These are phyloP conservation scores for Geranomyces michiganensis DNA, from an alignment of 192 early-diverging fungal genomes.

Conservation along the genomic window DNA sequence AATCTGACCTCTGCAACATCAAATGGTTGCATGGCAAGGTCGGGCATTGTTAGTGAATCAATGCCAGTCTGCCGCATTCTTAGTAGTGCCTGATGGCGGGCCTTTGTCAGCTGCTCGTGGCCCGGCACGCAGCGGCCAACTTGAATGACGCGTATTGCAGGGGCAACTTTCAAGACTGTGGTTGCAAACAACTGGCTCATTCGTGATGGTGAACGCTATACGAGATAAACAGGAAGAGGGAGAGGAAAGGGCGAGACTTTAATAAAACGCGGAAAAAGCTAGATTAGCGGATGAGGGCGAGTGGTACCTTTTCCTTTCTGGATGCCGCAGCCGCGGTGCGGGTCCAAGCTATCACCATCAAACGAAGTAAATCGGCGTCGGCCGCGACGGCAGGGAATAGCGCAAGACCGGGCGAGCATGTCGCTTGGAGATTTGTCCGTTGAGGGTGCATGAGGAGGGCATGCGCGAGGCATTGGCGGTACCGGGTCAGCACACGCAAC, in stretches of 20 bases:
- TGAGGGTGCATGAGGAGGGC: constrained; percentile 30
- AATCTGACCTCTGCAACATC: neutral
- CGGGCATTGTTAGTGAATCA: neutral
- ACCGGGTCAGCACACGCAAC: constrained; percentile 44
- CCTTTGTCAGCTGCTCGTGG: constrained; percentile 26
- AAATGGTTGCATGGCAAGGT: neutral
- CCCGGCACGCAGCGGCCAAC: constrained; percentile 44
- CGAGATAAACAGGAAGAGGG: neutral
- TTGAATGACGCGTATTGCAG: constrained; percentile 43
- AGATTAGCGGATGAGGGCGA: neutral
- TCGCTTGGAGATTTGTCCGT: neutral
- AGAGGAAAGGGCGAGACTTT: neutral
- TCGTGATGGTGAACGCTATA: neutral
- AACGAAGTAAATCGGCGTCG: constrained; percentile 45
- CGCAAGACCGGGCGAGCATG: constrained; percentile 41
- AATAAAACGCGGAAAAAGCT: neutral
- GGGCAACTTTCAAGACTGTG: constrained; percentile 44
- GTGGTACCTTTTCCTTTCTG: neutral
- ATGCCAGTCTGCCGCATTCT: neutral
- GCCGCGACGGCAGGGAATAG: constrained; percentile 45
- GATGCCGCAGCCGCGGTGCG: constrained; percentile 30
- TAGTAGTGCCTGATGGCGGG: constrained; percentile 2
- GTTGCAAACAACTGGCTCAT: constrained; percentile 27
- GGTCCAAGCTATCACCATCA: constrained; percentile 48
- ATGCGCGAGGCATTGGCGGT: constrained; percentile 49